These are phyloP conservation scores for Macrophomina tecta DNA, from an alignment of 2,329 filamentous ascomycete genomes.

Conservation along the genomic window DNA sequence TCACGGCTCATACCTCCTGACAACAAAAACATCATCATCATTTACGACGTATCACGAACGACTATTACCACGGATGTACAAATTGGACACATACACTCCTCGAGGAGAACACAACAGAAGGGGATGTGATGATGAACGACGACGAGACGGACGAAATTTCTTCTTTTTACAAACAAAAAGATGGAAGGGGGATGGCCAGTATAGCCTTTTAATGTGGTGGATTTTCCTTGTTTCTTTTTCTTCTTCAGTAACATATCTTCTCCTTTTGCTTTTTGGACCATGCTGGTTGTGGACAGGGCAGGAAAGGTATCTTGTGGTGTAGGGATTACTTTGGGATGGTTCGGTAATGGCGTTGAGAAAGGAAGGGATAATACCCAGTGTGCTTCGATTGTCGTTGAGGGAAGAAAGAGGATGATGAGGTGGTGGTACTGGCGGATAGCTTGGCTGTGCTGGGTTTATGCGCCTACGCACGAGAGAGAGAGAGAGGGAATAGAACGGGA, in stretches of 20 bases:
- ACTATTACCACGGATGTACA: constrained; percentile 5
- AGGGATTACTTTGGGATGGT: neutral
- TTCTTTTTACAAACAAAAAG: too few species aligned
- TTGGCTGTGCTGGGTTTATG: neutral
- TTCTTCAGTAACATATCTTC: neutral
- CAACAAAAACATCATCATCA: constrained; percentile 1
- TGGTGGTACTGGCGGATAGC: neutral
- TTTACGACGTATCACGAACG: constrained; percentile 11
- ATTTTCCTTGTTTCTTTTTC: constrained; percentile 2
- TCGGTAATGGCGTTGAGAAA: neutral
- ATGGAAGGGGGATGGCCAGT: neutral
- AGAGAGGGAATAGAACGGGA: too few species aligned
- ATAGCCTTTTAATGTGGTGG: neutral
- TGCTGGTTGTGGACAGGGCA: constrained; percentile 19
- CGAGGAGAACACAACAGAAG: neutral
- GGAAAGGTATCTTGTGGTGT: neutral
- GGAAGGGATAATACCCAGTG: neutral
- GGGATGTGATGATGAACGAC: neutral
- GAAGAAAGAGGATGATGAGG: neutral
- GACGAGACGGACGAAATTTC: constrained; percentile 15
- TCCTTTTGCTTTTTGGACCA: constrained; percentile 14
- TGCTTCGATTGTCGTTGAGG: neutral
- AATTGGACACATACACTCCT: constrained; percentile 4
- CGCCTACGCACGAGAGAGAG: too few species aligned
- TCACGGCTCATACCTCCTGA: neutral